Percentiles rank a stretch among this genome's conserved stretches.
Conservation (phyloP, 805 yeast genomes). For the Candida schatavii region DNA sequence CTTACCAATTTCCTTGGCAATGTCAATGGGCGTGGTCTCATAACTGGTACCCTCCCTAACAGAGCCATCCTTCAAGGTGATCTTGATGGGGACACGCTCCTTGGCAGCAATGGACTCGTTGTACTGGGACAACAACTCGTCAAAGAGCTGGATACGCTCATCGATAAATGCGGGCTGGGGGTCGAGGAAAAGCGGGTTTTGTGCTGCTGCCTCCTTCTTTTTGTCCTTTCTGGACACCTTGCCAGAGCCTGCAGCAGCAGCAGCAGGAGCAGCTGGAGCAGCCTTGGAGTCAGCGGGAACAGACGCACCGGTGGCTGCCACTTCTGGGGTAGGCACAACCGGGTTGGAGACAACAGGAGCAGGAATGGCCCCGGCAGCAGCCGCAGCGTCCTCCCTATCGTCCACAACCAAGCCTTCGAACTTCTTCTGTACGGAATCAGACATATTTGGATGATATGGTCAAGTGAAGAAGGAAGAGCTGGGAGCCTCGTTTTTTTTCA, state of each 20-base stretch:
- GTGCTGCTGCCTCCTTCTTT: slow-evolving; percentile 39
- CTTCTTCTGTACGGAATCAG: slow-evolving; percentile 39
- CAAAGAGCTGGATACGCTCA: slow-evolving; percentile 74
- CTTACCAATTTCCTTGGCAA: slow-evolving; percentile 81
- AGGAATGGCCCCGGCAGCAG: slow-evolving; percentile 5
- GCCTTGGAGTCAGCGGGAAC: neutral
- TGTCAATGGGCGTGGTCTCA: slow-evolving; percentile 87
- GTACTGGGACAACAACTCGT: slow-evolving; percentile 71
- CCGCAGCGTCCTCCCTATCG: slow-evolving; percentile 12
- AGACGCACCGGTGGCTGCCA: neutral
- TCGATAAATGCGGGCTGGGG: slow-evolving; percentile 87
- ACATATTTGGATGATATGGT: too few relatives aligned
- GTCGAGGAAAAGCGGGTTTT: slow-evolving; percentile 45
- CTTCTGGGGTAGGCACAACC: slow-evolving; percentile 4
- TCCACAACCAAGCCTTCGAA: slow-evolving; percentile 43
- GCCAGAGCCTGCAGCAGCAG: slow-evolving; percentile 8
- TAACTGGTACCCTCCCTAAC: slow-evolving; percentile 72
- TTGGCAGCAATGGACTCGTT: slow-evolving; percentile 67
- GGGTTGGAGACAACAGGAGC: slow-evolving; percentile 6
- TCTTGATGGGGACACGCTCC: slow-evolving; percentile 58
- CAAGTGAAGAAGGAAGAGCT: too few relatives aligned
- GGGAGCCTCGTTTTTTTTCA: too few relatives aligned
- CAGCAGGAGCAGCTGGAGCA: slow-evolving; percentile 2
- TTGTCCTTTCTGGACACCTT: slow-evolving; percentile 24
- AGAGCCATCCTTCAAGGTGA: slow-evolving; percentile 86